phyloP scores from a whole-genome alignment of 2,329 filamentous ascomycete species.

The Ceratocystiopsis sp. region DNA sequence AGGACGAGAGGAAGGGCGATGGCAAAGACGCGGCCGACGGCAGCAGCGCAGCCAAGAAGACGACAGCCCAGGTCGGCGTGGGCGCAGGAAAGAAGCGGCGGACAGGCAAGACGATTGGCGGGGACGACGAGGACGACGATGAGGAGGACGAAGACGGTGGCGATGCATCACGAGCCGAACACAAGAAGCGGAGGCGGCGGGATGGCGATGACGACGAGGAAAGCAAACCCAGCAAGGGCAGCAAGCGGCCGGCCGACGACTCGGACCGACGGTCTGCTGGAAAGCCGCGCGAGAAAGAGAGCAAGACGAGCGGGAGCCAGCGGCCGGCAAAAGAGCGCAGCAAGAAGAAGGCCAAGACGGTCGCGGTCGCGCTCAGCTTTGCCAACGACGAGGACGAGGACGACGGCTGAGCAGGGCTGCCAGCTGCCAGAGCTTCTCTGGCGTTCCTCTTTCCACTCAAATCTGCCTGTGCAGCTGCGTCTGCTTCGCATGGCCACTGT shows the following conservation, averaged over 20 bases:
- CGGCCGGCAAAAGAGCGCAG: too few species aligned
- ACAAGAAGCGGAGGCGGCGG: neutral
- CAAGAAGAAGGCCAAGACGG: constrained; percentile 21
- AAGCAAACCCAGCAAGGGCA: constrained; percentile 23
- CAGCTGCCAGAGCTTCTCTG: too few species aligned
- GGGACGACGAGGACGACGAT: constrained; percentile 16
- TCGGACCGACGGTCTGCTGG: constrained; percentile 8
- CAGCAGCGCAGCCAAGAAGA: too few species aligned
- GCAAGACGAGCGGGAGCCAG: too few species aligned
- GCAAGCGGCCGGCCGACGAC: constrained; percentile 12
- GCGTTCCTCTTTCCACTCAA: too few species aligned
- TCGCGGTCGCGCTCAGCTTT: constrained; percentile 48
- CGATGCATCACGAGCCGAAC: neutral
- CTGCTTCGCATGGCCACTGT: too few species aligned
- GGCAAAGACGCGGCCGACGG: constrained; percentile 9
- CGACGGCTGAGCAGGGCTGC: neutral
- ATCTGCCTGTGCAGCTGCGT: too few species aligned
- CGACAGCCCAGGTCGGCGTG: constrained; percentile 16
- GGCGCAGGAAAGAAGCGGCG: constrained; percentile 37
- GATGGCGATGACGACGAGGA: too few species aligned
- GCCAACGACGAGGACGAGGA: constrained; percentile 37
- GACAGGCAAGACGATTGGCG: constrained; percentile 31
- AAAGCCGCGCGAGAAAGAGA: neutral
- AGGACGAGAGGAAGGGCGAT: constrained; percentile 7
- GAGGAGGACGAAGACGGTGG: constrained; percentile 10